Evolutionary conservation across 1,284 basidiomycete genomes (phyloP), one percentile per base, ranked within the genome.

Genomic region (Porogramme epimiltina): DNA sequence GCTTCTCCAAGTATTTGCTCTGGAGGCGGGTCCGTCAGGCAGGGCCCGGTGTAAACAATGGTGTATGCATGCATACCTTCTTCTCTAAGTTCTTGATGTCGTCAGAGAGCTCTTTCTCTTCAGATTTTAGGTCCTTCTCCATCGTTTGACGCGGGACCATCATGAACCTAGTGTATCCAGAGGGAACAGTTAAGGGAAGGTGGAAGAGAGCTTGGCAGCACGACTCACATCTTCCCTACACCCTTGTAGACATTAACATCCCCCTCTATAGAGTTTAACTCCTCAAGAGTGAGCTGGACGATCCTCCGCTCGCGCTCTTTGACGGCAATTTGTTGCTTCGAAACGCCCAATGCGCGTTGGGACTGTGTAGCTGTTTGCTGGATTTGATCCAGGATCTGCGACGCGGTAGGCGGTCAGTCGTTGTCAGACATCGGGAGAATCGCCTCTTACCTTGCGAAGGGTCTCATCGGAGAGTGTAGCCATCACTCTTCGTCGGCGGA

Each of bases 1-100:
- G 91, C 65, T 94, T 95, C 70, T 95, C 93, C 4, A 95, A 77
- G 68, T 89, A 95, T 70, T 95, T 95, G 19, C 85, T 78, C 91
- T 94, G 59, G 2, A 43, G 25, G 22, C n/a, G 47, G 26, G 51
- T n/a, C n/a, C n/a, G n/a, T n/a, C n/a, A n/a, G n/a, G n/a, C 20
- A 51, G 8, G 28, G 11, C 42, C 3, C n/a, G n/a, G n/a, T n/a
- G n/a, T n/a, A n/a, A n/a, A n/a, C n/a, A n/a, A n/a, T n/a, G n/a
- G n/a, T n/a, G n/a, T n/a, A n/a, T 41, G 11, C 24, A 55, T 6
- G n/a, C 66, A 3, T 45, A 85, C 89, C 77, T 93, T 93, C 73
- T 95, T 95, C 43, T 80, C 83, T 34, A 95, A 69, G 66, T 73
- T 90, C 41, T 75, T 77, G 36, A 95, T 84, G 61, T 95, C 93